Base-by-base conservation (phyloP, 495 filamentous ascomycete species). In the Trichocladium uniseriatum region DNA sequence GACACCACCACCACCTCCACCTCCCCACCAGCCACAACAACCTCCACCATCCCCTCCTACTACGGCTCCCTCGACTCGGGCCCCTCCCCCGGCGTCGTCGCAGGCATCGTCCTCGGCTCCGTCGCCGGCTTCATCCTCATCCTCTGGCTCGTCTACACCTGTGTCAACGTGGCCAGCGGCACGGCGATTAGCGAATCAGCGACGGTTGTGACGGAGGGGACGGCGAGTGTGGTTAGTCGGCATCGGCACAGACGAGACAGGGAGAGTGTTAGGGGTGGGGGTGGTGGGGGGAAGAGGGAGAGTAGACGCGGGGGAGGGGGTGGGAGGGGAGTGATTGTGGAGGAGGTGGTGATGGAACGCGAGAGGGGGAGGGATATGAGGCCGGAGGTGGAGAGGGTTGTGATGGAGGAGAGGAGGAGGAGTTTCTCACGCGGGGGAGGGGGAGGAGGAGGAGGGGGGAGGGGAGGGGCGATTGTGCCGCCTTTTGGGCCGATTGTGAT, bases 101-200 rank as follows among this genome's bases (percentile, higher is more conserved):
- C 74, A 13, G 89, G 88, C 52, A 91, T 94, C 45, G 79, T 88
- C 20, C 77, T 95, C 28, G 89, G 89, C 54, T 76, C 78, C 40
- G 81, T 94, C n/a, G 78, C 70, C n/a, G 89, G 84, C 46, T 89
- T 95, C 69, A 58, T 91, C 14, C 71, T 95, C 2, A 46, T 90
- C 27, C 71, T 92, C 31, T 88, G 79, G 71, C 72, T 92, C 0
- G 62, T 94, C 57, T 90, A 84, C 66, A 77, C 77, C 19, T 79
- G 76, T 48, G 66, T 87, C 55, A 75, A 74, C 55, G 64, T 77
- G n/a, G 75, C 5, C 54, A 58, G 38, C 35, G 57, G 8, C 22
- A 16, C 36, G 22, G 43, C 35, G 24, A 2, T 14, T 22, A 1
- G 21, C n/a, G 9, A 9, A 16, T 9, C 32, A 39, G 13, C 10